A percentile compares a stretch with the other conserved stretches of the same genome.
Evolutionary conservation across 2,329 filamentous ascomycete genomes (phyloP).

Genomic region (Hymenoscyphus fraxineus): DNA sequence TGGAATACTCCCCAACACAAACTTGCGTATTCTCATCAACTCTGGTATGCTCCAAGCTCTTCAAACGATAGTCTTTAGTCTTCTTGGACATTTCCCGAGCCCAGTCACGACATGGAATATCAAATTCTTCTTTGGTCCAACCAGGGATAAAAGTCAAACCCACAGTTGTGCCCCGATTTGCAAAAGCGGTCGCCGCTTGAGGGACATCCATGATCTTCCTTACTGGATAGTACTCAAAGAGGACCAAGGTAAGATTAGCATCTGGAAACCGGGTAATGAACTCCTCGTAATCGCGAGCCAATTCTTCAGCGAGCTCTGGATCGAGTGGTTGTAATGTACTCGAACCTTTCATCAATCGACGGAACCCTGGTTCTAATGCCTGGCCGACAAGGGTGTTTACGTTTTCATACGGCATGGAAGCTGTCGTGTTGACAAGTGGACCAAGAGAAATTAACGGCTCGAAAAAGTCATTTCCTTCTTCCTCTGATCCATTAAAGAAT

Average conservation of each 20-base stretch:
- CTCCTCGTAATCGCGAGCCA: constrained; percentile 30
- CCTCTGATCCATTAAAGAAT: constrained; percentile 37
- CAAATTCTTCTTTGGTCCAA: constrained; percentile 28
- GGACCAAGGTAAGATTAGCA: constrained; percentile 21
- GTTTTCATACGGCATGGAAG: constrained; percentile 34
- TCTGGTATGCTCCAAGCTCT: constrained; percentile 1
- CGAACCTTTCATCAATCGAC: constrained; percentile 38
- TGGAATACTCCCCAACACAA: constrained; percentile 25
- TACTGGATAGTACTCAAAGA: constrained; percentile 24
- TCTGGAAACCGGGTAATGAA: constrained; percentile 28
- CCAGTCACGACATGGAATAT: constrained; percentile 21
- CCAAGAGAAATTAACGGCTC: constrained; percentile 29
- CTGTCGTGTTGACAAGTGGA: constrained; percentile 27
- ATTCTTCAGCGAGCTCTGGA: constrained; percentile 24
- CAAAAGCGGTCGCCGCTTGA: constrained; percentile 27
- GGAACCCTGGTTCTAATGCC: constrained; percentile 34
- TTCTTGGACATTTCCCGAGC: constrained; percentile 17
- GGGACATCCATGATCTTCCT: constrained; percentile 21
- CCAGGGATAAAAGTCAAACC: constrained; percentile 29
- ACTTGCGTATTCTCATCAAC: constrained; percentile 11
- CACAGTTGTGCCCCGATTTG: constrained; percentile 30
- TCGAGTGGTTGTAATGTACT: constrained; percentile 36
- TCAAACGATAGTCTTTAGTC: constrained; percentile 11
- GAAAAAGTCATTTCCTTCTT: constrained; percentile 32
- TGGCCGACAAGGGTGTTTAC: constrained; percentile 36